Base-by-base conservation (phyloP, 768 basidiomycete genomes). In the Bullera alba region DNA sequence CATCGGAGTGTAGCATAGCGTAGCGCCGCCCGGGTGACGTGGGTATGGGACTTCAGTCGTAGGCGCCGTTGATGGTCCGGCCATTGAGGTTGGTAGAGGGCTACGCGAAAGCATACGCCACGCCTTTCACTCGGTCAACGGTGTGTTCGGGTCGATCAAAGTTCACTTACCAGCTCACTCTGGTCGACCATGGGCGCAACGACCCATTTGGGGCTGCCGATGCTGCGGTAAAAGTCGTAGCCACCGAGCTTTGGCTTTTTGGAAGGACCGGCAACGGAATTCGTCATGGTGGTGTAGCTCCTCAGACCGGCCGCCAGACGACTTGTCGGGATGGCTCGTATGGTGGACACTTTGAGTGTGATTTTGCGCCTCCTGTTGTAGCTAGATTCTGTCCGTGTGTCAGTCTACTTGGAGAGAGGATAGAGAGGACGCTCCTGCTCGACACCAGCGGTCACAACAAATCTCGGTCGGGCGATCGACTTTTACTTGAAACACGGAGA, bases 141-240 rank as follows among this genome's bases (percentile, higher is more conserved):
- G 8, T 35, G 34, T n/a, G n/a, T n/a, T n/a, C n/a, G n/a, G n/a
- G 2, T 4, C 15, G 1, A 12, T 2, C 3, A 5, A 39, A 44
- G 4, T 25, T 14, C 26, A 79, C 85, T 61, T 61, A 95, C 92
- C 71, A 96, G 78, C 72, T 96, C 93, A 65, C 86, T 88, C 75
- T 95, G 90, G 71, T 97, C 95, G 0, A 97, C 95, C 95, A 99
- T 99, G 16, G 95, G 95, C 7, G 89, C 93, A 16, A 96, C 88
- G 34, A 97, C 80, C 65, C 81, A 85, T 73, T 86, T 90, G 7
- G 93, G 87, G 63, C 83, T 84, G 6, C 86, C 85, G 22, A 96
- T 77, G 0, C 87, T 75, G 22, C 76, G 76, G 64, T 90, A 95
- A 60, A 95, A 87, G 3, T 89, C 84, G 62, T 90, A 91, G 2